Base-by-base conservation (phyloP, 208 protist species). In the Kentomonas sorsogonicus region DNA sequence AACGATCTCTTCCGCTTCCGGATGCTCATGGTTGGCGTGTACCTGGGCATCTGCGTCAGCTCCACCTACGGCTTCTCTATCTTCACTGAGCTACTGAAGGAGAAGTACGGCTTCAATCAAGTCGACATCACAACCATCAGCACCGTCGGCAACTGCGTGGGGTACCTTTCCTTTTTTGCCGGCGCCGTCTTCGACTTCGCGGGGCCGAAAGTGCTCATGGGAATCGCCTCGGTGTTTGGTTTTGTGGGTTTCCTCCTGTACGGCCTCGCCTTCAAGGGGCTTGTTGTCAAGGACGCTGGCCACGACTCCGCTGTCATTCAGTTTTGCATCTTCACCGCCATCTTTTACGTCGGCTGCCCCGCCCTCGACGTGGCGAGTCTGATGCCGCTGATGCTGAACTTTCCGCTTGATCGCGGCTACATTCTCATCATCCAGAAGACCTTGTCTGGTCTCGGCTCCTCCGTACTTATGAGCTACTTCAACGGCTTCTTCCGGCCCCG, bases 341-440 rank as follows among this genome's bases (percentile, higher is more conserved):
- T 91, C 45, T 26, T 86, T 0, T 83, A 88, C 68, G 60, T 86
- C 29, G 79, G 74, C 23, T 81, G 69, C 48, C 72, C 74, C 3
- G 36, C 74, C 18, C 59, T 92, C 68, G 85, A 92, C 63, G 75
- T 73, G 30, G 58, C 58, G 18, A 73, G 72, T 33, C 45, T 92
- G 30, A 89, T 92, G 78, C 70, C 85, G 53, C 71, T 89, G n/a
- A 86, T 92, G 78, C 58, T 80, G 20, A 83, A 89, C 71, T 92
- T 89, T 52, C 85, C 85, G 11, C 51, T 84, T 29, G 77, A 88
- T 36, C 68, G 79, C 4, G 86, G 86, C 25, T 86, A 77, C 60
- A 72, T 89, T 47, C 76, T 92, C 25, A 73, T 88, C 41, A 83
- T 89, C 46, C 73, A 85, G 52, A 92, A 92, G 63, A 89, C 85